Evolutionary conservation across 495 filamentous ascomycete genomes (phyloP), one percentile per base, ranked within the genome.

Genomic region (Aspergillus homomorphus): DNA sequence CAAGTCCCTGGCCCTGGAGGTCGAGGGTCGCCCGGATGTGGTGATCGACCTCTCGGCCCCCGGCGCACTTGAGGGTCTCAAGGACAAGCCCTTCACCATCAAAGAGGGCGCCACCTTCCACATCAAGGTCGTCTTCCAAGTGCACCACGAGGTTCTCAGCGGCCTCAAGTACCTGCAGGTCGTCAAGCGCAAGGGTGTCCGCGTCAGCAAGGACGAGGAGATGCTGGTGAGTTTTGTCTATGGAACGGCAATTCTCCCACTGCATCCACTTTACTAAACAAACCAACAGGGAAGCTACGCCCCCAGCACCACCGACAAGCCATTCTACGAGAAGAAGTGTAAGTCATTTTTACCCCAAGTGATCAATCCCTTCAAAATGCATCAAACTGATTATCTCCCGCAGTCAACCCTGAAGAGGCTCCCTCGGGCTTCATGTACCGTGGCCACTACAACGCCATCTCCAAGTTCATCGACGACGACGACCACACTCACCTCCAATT

Each of bases 91-190:
- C 22, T 98, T 98, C 82, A 92, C 82, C 65, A 96, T 98, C 78
- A 98, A 97, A 82, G 94, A 97, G 72, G 91, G 89, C 21, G 86
- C 88, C 61, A 84, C 82, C 67, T 98, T 96, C 81, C 88, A 85
- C 67, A 97, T 97, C 89, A 91, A 88, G 64, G 91, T 87, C 41
- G 84, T 82, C 53, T 98, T 97, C 82, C 87, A 91, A 77, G 95
- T 98, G 18, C 89, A 98, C 78, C 90, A 96, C 66, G 89, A 98
- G 68, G 91, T 98, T 48, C 82, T 98, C 53, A 91, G 89, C 64
- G 94, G 94, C 24, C 76, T 98, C 64, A 94, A 96, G 77, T 98
- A 97, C 72, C 78, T 98, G 45, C 95, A 98, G 77, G 82, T 89
- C 12, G 88, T 96, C 16, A 96, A 92, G 83, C 82, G 91, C 62